phyloP scores from a whole-genome alignment of 176 grass and related monocot genomes.

The Poa pratensis region DNA sequence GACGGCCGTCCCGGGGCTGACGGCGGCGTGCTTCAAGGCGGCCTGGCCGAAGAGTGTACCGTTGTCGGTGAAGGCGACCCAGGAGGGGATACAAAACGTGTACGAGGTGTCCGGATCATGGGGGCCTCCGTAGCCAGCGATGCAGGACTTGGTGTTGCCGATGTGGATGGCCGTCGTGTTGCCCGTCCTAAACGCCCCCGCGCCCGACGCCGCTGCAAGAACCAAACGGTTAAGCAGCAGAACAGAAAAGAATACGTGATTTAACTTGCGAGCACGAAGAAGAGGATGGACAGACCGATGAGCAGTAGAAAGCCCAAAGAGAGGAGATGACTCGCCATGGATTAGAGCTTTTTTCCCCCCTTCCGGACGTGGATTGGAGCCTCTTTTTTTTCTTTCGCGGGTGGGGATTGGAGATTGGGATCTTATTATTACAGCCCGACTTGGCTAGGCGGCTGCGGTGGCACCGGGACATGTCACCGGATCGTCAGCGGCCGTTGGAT shows the following conservation, averaged over 20 bases:
- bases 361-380: too few relatives aligned
- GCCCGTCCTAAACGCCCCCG: neutral
- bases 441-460: neutral
- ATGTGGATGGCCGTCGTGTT: slow-evolving; percentile 7
- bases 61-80: slow-evolving; percentile 18
- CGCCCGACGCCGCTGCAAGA: slow-evolving; percentile 2
- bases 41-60: neutral
- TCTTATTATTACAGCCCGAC: neutral
- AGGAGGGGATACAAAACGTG: slow-evolving; percentile 5
- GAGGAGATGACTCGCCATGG: neutral
- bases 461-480: slow-evolving; percentile 3
- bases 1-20: slow-evolving; percentile 22
- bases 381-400: neutral
- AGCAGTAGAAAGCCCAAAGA: slow-evolving; percentile 1
- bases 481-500: neutral
- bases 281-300: neutral
- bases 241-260: neutral
- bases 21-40: slow-evolving; percentile 8
- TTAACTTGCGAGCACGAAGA: neutral
- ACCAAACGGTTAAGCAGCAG: neutral
- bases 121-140: slow-evolving; percentile 8
- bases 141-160: slow-evolving; percentile 24
- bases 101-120: neutral
- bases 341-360: neutral
- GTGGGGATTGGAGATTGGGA: neutral